Percentiles rank a stretch among this genome's conserved stretches.
Evolutionary conservation across 2,329 filamentous ascomycete species (phyloP).

Genomic region (Blastomyces gilchristii): DNA sequence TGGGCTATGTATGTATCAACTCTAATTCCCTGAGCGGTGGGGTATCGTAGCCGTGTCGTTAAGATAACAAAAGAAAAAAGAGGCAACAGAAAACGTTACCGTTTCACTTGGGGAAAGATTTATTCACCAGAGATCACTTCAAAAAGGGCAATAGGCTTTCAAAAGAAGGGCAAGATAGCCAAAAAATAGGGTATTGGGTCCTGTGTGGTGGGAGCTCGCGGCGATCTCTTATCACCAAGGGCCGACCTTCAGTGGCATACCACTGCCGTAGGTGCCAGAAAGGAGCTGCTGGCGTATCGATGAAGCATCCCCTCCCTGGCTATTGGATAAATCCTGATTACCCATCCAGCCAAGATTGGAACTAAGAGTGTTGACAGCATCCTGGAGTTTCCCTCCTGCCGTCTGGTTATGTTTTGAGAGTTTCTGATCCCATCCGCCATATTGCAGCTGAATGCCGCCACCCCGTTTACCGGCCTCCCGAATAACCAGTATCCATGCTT

Average conservation of each 20-base stretch:
- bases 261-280: slow-evolving; percentile 47
- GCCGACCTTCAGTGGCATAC: slow-evolving; percentile 46
- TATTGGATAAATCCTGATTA: slow-evolving; percentile 22
- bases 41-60: slow-evolving; percentile 39
- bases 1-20: slow-evolving; percentile 3
- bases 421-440: slow-evolving; percentile 85
- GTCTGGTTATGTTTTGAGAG: slow-evolving; percentile 78
- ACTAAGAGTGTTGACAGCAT: slow-evolving; percentile 67
- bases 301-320: slow-evolving; percentile 29
- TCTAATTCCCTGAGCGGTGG: slow-evolving; percentile 20
- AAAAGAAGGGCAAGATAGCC: neutral
- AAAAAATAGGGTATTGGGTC: neutral
- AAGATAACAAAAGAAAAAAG: slow-evolving; percentile 16
- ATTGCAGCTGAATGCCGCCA: slow-evolving; percentile 79
- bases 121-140: slow-evolving; percentile 2
- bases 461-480: slow-evolving; percentile 83
- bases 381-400: slow-evolving; percentile 69
- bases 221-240: slow-evolving; percentile 37
- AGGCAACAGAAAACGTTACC: slow-evolving; percentile 4
- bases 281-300: slow-evolving; percentile 48
- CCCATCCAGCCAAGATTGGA: slow-evolving; percentile 71
- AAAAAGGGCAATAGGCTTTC: slow-evolving; percentile 5
- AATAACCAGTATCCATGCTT: slow-evolving; percentile 85
- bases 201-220: neutral
- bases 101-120: neutral